Evolutionary conservation across 1,284 basidiomycete genomes (phyloP).

Genomic region (Mycena sp.): DNA sequence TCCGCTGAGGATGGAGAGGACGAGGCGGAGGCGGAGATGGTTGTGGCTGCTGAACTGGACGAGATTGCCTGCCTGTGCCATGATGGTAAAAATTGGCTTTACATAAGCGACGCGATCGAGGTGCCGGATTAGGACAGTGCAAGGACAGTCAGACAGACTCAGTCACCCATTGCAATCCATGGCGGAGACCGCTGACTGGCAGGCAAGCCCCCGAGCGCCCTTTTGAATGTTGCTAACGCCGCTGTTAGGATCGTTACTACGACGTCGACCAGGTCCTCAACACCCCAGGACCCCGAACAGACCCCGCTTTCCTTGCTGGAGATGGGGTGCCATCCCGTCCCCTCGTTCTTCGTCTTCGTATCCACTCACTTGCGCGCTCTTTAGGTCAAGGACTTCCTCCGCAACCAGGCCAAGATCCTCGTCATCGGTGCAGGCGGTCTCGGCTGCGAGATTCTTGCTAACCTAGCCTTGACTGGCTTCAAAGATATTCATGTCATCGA

Average conservation of each 20-base stretch:
- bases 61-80: slow-evolving; percentile 53
- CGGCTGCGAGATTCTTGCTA: slow-evolving; percentile 95
- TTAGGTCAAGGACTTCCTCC: slow-evolving; percentile 89
- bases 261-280: slow-evolving; percentile 87
- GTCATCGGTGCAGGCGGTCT: slow-evolving; percentile 97
- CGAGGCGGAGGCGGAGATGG: slow-evolving; percentile 86
- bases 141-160: neutral
- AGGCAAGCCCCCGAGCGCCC: slow-evolving; percentile 5
- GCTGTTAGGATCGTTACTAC: slow-evolving; percentile 71
- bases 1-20: slow-evolving; percentile 90
- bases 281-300: slow-evolving; percentile 83
- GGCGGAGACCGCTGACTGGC: slow-evolving; percentile 22
- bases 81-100: slow-evolving; percentile 31
- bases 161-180: neutral
- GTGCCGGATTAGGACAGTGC: neutral
- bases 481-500: slow-evolving; percentile 99
- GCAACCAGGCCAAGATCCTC: slow-evolving; percentile 89
- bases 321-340: slow-evolving; percentile 59
- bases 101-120: slow-evolving; percentile 11
- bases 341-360: slow-evolving; percentile 22
- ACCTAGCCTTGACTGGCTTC: slow-evolving; percentile 94
- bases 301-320: slow-evolving; percentile 77
- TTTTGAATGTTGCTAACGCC: neutral
- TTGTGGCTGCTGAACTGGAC: slow-evolving; percentile 83
- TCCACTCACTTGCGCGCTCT: slow-evolving; percentile 27